Percentiles rank a stretch among this genome's conserved stretches.
Evolutionary conservation across 2,329 filamentous ascomycete species (phyloP).

Genomic region (Microsporum audouinii): DNA sequence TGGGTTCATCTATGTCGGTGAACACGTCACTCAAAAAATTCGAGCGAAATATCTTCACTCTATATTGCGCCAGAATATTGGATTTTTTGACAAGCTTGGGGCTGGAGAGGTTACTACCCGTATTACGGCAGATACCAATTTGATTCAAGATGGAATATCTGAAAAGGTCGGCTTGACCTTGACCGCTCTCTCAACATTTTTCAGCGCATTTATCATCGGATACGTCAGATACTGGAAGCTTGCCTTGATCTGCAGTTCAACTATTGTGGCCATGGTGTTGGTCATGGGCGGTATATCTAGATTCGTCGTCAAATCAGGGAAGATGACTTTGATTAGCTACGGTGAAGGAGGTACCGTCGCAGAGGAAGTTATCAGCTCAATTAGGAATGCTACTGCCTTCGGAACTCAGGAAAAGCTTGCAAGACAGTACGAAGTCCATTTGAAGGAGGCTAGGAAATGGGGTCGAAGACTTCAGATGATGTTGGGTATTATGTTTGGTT

Average conservation of each 20-base stretch:
- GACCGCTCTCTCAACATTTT: constrained; percentile 66
- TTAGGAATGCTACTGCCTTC: constrained; percentile 85
- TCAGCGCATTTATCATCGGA: constrained; percentile 79
- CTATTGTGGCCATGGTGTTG: constrained; percentile 65
- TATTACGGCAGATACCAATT: constrained; percentile 86
- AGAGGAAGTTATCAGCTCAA: constrained; percentile 88
- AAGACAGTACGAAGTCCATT: constrained; percentile 66
- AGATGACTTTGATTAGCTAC: constrained; percentile 65
- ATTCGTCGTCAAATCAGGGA: constrained; percentile 72
- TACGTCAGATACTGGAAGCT: constrained; percentile 90
- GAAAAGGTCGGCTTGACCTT: constrained; percentile 76
- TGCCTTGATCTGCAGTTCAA: constrained; percentile 73
- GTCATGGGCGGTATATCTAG: constrained; percentile 62
- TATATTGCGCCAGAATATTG: constrained; percentile 79
- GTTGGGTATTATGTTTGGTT: constrained; percentile 66
- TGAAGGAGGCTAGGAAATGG: constrained; percentile 59
- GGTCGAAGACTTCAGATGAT: constrained; percentile 65
- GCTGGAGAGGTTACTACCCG: constrained; percentile 88
- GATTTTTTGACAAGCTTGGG: constrained; percentile 84
- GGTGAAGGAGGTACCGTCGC: constrained; percentile 76
- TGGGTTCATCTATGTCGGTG: constrained; percentile 79
- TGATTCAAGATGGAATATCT: constrained; percentile 86
- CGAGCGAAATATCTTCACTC: constrained; percentile 73
- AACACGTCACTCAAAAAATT: constrained; percentile 67
- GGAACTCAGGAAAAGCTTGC: constrained; percentile 89